Percentiles rank a stretch among this genome's conserved stretches.
Conservation (phyloP, 768 basidiomycete genomes). For the Trametes maxima region DNA sequence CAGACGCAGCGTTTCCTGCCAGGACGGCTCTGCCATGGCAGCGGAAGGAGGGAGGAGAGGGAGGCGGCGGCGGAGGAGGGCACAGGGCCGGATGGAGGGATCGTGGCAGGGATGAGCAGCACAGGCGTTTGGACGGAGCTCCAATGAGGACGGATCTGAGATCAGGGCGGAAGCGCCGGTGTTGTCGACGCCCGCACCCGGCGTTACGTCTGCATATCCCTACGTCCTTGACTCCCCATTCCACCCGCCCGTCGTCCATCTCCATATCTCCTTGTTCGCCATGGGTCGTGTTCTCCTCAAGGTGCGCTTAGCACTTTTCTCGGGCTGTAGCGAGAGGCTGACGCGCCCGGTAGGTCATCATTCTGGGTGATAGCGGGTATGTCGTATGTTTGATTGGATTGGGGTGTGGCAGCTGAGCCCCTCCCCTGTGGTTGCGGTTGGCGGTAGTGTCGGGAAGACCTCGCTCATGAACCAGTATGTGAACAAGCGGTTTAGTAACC, state of each 20-base stretch:
- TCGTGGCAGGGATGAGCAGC: conserved; percentile 19
- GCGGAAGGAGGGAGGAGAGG: conserved; percentile 1
- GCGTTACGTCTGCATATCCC: conserved; percentile 21
- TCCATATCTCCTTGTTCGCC: conserved; percentile 25
- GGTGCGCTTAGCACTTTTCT: conserved; percentile 43
- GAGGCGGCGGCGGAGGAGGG: background rate
- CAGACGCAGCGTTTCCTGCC: conserved; percentile 81
- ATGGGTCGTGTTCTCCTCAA: conserved; percentile 91
- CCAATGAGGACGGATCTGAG: conserved; percentile 27
- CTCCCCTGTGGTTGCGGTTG: conserved; percentile 13
- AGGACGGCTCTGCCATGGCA: conserved; percentile 78
- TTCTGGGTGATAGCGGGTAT: conserved; percentile 96
- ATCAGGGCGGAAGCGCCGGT: conserved; percentile 20
- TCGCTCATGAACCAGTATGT: conserved; percentile 99
- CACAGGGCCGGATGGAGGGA: conserved; percentile 5
- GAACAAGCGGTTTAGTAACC: conserved; percentile 99
- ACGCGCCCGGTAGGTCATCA: conserved; percentile 76
- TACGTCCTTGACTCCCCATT: conserved; percentile 19
- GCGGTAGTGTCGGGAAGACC: conserved; percentile 82
- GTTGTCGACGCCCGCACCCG: conserved; percentile 14
- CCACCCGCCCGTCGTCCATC: conserved; percentile 17
- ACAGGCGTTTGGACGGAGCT: conserved; percentile 31
- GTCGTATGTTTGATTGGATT: conserved; percentile 36
- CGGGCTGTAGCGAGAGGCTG: conserved; percentile 5
- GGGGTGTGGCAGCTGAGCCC: conserved; percentile 2